phyloP scores from a whole-genome alignment of 345 rosid genomes.

The Anacardium occidentale region DNA sequence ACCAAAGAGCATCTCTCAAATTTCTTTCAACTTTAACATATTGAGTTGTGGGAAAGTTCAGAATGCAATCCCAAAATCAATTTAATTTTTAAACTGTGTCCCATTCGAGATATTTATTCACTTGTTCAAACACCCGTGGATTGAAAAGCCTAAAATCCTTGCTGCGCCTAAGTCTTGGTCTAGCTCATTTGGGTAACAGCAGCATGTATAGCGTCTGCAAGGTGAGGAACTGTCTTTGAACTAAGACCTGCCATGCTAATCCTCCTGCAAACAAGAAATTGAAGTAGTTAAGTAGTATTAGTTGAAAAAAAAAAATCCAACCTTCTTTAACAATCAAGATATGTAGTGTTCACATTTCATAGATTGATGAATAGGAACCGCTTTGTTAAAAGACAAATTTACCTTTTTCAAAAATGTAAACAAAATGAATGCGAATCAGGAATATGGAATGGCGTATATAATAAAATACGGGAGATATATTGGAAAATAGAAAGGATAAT shows the following conservation, averaged over 20 bases:
- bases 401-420: background rate
- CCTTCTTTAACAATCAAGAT: background rate
- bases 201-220: conserved; percentile 70
- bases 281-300: background rate
- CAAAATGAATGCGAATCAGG: background rate
- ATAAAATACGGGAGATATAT: background rate
- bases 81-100: background rate
- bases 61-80: background rate
- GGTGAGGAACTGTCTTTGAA: conserved; percentile 58
- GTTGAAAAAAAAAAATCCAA: background rate
- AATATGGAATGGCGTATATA: background rate
- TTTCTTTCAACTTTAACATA: background rate
- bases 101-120: background rate
- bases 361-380: background rate
- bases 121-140: background rate
- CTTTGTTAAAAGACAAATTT: background rate
- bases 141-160: background rate
- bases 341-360: background rate
- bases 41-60: background rate
- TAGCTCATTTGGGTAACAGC: conserved; percentile 46
- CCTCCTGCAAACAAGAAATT: conserved; percentile 51
- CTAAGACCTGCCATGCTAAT: conserved; percentile 82
- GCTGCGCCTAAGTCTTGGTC: conserved; percentile 1
- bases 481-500: background rate
- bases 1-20: background rate